Percentiles rank a stretch among this genome's conserved stretches.
phyloP scores from a whole-genome alignment of 768 basidiomycete species.

The Cantharellus cinnabarinus region DNA sequence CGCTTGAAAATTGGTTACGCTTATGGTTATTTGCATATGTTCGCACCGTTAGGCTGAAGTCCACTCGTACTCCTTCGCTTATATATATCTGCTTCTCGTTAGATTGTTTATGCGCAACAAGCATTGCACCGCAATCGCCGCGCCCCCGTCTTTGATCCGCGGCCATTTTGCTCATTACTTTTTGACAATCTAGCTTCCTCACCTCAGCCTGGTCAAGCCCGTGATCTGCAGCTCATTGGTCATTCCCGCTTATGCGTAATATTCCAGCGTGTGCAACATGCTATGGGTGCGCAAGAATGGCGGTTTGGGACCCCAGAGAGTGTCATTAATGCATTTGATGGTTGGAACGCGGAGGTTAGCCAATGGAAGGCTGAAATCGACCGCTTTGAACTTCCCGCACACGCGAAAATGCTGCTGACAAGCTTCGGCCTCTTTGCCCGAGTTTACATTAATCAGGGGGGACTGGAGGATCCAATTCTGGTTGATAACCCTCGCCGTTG shows the following conservation, averaged over 20 bases:
- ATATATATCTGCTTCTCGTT: background rate
- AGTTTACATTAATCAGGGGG: constrained; percentile 1
- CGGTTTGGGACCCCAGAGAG: background rate
- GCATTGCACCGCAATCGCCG: background rate
- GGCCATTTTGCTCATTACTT: background rate
- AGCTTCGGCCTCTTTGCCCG: background rate
- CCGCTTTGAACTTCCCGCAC: background rate
- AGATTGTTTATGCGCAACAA: constrained; percentile 1
- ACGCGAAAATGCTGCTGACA: background rate
- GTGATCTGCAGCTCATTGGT: background rate
- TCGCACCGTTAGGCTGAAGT: background rate
- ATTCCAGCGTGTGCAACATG: constrained; percentile 1
- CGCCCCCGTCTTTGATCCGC: background rate
- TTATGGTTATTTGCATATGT: background rate
- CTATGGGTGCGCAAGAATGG: background rate
- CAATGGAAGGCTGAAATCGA: background rate
- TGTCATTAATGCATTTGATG: background rate
- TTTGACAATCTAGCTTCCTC: background rate
- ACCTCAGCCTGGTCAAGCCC: background rate
- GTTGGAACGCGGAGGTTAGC: background rate
- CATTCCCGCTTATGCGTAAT: background rate
- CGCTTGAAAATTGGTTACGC: background rate
- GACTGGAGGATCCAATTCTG: background rate
- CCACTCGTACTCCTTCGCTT: background rate
- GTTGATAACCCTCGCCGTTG: background rate